A percentile compares a stretch with the other conserved stretches of the same genome.
Evolutionary conservation across 768 basidiomycete genomes (phyloP).

Genomic region (Mycena latifolia): DNA sequence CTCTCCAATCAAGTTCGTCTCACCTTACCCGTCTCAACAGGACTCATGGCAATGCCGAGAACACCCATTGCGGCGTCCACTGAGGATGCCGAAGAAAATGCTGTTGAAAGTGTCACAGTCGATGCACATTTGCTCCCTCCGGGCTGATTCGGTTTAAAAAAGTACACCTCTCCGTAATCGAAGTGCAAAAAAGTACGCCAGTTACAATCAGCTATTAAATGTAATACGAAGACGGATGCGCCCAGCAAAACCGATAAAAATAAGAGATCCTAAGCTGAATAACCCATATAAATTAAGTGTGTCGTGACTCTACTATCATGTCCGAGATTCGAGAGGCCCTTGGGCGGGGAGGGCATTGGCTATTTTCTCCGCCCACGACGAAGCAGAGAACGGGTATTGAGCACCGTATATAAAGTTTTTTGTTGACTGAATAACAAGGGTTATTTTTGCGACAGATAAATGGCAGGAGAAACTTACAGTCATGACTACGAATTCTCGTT

Average conservation of each 20-base stretch:
- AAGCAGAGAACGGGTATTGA: constrained; percentile 43
- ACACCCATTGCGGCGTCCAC: constrained; percentile 83
- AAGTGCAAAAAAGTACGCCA: constrained; percentile 22
- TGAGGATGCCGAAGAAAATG: constrained; percentile 59
- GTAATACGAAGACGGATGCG: constrained; percentile 22
- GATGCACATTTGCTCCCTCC: constrained; percentile 96
- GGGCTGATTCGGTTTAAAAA: constrained; percentile 63
- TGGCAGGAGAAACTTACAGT: constrained; percentile 56
- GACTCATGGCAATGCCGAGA: constrained; percentile 98
- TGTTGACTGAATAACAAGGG: constrained; percentile 25
- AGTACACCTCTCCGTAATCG: neutral
- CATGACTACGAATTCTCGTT: constrained; percentile 70
- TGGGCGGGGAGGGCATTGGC: constrained; percentile 8
- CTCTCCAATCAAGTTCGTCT: constrained; percentile 10
- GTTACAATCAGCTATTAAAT: constrained; percentile 21
- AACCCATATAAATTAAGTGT: constrained; percentile 15
- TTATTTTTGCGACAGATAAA: neutral
- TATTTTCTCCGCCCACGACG: constrained; percentile 31
- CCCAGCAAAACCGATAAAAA: constrained; percentile 1
- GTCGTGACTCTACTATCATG: constrained; percentile 6
- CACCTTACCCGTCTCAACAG: constrained; percentile 53
- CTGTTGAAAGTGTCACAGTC: constrained; percentile 68
- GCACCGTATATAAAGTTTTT: constrained; percentile 61
- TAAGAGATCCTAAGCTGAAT: constrained; percentile 25
- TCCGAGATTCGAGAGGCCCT: constrained; percentile 33